These are phyloP conservation scores for Komagataea norvegica DNA, from an alignment of 1,139 yeast genomes.

Conservation along the genomic window DNA sequence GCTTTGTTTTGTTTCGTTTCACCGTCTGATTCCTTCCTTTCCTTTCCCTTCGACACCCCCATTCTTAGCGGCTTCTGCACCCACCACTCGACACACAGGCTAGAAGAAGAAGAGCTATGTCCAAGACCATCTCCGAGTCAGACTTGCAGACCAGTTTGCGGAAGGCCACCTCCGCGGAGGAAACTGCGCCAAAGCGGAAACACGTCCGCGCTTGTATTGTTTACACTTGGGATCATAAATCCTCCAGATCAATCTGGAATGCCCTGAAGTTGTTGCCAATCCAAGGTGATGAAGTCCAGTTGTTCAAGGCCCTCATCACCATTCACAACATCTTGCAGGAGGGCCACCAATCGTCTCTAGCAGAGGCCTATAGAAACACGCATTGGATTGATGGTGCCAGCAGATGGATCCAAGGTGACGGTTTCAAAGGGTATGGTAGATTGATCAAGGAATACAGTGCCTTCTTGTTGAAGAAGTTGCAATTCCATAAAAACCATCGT, in stretches of 20 bases:
- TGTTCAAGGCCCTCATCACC: constrained; percentile 83
- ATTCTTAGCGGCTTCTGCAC: constrained; percentile 1
- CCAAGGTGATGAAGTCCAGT: constrained; percentile 74
- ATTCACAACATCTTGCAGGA: constrained; percentile 94
- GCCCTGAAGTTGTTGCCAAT: constrained; percentile 76
- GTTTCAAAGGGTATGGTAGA: constrained; percentile 55
- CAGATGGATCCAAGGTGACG: constrained; percentile 35
- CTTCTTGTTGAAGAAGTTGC: constrained; percentile 66
- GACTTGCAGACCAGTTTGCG: constrained; percentile 66
- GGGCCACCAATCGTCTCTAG: constrained; percentile 83
- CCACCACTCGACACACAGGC: background rate
- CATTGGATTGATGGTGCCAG: constrained; percentile 56
- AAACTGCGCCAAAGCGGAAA: constrained; percentile 90
- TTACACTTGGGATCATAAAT: constrained; percentile 93
- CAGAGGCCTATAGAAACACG: constrained; percentile 74
- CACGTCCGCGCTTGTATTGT: constrained; percentile 94
- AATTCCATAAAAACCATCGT: constrained; percentile 79
- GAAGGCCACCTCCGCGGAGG: constrained; percentile 85
- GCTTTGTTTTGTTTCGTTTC: too few relatives aligned
- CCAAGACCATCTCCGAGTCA: constrained; percentile 35
- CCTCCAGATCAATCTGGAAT: constrained; percentile 83
- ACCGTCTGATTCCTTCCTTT: too few relatives aligned
- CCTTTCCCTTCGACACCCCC: too few relatives aligned
- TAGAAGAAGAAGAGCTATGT: too few relatives aligned
- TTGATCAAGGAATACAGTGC: constrained; percentile 74